Evolutionary conservation across 2,329 filamentous ascomycete species (phyloP).

Genomic region (Pseudopithomyces chartarum): DNA sequence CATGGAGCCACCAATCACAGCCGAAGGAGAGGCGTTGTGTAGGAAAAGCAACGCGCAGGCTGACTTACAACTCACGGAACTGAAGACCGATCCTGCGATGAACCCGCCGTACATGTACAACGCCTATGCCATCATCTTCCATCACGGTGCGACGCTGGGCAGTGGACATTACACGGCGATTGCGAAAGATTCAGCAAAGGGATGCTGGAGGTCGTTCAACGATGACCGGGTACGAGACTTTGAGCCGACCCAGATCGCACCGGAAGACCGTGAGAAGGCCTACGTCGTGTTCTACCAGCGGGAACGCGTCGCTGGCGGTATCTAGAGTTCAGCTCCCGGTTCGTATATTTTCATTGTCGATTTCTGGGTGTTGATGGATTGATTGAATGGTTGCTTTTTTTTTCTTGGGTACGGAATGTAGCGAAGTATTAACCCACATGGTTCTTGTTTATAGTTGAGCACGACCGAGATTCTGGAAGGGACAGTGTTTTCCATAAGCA

Average conservation of each 20-base stretch:
- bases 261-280: constrained; percentile 61
- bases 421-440: neutral
- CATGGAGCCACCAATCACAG: constrained; percentile 56
- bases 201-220: constrained; percentile 66
- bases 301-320: constrained; percentile 40
- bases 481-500: constrained; percentile 7
- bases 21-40: constrained; percentile 44
- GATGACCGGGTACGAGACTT: constrained; percentile 61
- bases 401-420: neutral
- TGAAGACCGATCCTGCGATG: constrained; percentile 50
- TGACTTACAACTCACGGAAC: constrained; percentile 32
- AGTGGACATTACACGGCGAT: constrained; percentile 82
- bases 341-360: neutral
- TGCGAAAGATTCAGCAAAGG: constrained; percentile 54
- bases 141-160: constrained; percentile 69
- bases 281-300: constrained; percentile 69
- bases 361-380: neutral
- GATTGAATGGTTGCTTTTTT: neutral
- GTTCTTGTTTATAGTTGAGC: constrained; percentile 3
- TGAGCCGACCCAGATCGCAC: constrained; percentile 57
- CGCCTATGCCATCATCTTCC: constrained; percentile 82
- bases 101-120: constrained; percentile 74
- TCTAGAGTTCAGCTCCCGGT: constrained; percentile 5
- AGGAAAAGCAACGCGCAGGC: constrained; percentile 31
- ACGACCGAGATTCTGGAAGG: constrained; percentile 1